Evolutionary conservation across 1,284 basidiomycete genomes (phyloP).

Genomic region (Psilocybe mexicana): DNA sequence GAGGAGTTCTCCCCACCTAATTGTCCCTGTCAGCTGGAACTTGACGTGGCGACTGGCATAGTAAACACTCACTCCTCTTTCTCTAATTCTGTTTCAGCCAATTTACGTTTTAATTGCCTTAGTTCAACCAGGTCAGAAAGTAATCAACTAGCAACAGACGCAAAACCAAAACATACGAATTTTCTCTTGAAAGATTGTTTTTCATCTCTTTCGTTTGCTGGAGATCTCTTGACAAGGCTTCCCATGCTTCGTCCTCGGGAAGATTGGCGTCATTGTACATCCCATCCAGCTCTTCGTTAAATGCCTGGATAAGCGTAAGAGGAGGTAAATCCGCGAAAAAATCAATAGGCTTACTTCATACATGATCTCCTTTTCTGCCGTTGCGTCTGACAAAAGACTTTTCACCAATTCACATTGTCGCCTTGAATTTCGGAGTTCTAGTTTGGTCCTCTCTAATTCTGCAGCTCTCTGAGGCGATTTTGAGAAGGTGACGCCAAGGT

Average conservation of each 20-base stretch:
- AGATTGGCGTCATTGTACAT: constrained; percentile 84
- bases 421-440: constrained; percentile 67
- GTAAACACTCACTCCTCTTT: constrained; percentile 71
- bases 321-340: not conserved
- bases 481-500: not conserved
- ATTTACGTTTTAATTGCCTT: constrained; percentile 69
- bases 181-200: constrained; percentile 73
- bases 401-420: constrained; percentile 79
- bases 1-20: constrained; percentile 67
- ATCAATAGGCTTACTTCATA: constrained; percentile 68
- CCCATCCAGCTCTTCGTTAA: constrained; percentile 88
- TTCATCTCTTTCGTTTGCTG: constrained; percentile 73
- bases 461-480: constrained; percentile 44
- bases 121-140: constrained; percentile 1
- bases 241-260: constrained; percentile 78
- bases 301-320: constrained; percentile 54
- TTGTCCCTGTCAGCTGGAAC: constrained; percentile 15
- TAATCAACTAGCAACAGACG: constrained; percentile 16
- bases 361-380: constrained; percentile 87
- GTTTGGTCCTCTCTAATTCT: constrained; percentile 60
- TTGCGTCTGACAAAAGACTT: constrained; percentile 70
- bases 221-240: constrained; percentile 71
- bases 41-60: not conserved
- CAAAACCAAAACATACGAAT: constrained; percentile 53
- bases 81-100: constrained; percentile 74